Percentiles rank a stretch among this genome's conserved stretches.
Evolutionary conservation across 495 filamentous ascomycete species (phyloP).

Genomic region (Emericellopsis terricola): DNA sequence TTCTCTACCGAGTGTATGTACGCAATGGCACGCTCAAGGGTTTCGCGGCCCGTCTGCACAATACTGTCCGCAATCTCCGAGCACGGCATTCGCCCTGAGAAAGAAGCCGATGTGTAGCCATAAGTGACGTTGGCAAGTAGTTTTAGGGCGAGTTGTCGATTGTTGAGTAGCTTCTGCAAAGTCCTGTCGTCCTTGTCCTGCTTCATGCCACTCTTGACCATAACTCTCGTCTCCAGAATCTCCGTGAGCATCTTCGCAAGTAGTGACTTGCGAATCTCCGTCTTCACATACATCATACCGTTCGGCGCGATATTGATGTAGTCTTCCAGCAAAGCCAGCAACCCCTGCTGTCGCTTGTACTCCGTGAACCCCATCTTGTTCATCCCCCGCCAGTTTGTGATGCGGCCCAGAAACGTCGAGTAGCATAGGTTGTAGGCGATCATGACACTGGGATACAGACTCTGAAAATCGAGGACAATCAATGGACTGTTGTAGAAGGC

Average conservation of each 20-base stretch:
- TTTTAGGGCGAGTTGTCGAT: constrained; percentile 89
- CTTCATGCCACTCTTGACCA: constrained; percentile 98
- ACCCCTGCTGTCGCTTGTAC: constrained; percentile 52
- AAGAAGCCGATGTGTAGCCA: constrained; percentile 89
- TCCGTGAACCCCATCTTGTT: constrained; percentile 93
- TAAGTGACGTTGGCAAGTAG: constrained; percentile 97
- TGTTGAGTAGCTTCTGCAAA: constrained; percentile 77
- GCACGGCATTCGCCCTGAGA: constrained; percentile 93
- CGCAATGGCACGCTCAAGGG: constrained; percentile 81
- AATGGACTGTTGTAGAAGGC: constrained; percentile 83
- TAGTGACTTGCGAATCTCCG: constrained; percentile 70
- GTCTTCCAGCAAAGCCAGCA: constrained; percentile 66
- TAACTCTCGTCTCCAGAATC: constrained; percentile 89
- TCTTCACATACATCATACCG: constrained; percentile 87
- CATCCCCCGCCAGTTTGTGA: constrained; percentile 66
- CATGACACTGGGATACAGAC: constrained; percentile 92
- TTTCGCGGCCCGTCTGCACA: constrained; percentile 88
- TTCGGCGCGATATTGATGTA: constrained; percentile 90
- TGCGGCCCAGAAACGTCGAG: constrained; percentile 82
- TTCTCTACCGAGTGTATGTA: constrained; percentile 71
- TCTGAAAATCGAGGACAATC: constrained; percentile 89
- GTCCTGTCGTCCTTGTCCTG: constrained; percentile 76
- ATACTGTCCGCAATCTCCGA: constrained; percentile 97
- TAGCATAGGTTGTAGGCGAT: constrained; percentile 99
- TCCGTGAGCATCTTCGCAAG: constrained; percentile 93